Evolutionary conservation across 441 rosid genomes (phyloP).

Genomic region (Populus hybrid): DNA sequence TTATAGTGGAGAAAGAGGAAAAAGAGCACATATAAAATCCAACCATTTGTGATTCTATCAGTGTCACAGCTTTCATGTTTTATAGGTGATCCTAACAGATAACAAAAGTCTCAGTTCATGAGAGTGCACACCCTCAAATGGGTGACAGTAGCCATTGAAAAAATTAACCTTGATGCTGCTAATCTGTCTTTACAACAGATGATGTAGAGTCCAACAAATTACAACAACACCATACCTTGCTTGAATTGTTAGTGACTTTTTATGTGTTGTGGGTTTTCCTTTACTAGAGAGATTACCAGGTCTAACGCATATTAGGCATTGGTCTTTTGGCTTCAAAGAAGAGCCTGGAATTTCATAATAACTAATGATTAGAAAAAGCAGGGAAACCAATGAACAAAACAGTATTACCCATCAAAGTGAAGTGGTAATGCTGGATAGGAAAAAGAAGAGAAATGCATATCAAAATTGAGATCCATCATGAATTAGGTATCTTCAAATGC

Average conservation of each 20-base stretch:
- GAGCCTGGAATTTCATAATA: conserved; percentile 19
- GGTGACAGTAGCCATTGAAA: not conserved
- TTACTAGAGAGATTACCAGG: conserved; percentile 5
- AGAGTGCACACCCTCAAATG: not conserved
- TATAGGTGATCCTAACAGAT: not conserved
- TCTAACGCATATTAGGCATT: conserved; percentile 4
- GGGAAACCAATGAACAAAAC: not conserved
- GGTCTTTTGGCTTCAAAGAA: conserved; percentile 24
- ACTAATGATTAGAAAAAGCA: not conserved
- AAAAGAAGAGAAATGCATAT: not conserved
- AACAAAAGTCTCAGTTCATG: not conserved
- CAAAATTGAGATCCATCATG: not conserved
- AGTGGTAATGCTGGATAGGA: not conserved
- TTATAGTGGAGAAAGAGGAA: not conserved
- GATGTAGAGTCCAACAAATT: not conserved
- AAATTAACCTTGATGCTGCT: not conserved
- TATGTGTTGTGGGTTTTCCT: conserved; percentile 1
- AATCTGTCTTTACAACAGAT: not conserved
- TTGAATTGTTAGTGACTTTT: conserved; percentile 20
- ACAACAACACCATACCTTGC: conserved; percentile 21
- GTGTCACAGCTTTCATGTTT: not conserved
- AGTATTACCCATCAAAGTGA: not conserved
- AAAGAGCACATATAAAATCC: not conserved
- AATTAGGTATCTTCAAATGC: not conserved
- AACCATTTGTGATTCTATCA: not conserved